Base-by-base conservation (phyloP, 805 yeast genomes). In the Brettanomyces bruxellensis region DNA sequence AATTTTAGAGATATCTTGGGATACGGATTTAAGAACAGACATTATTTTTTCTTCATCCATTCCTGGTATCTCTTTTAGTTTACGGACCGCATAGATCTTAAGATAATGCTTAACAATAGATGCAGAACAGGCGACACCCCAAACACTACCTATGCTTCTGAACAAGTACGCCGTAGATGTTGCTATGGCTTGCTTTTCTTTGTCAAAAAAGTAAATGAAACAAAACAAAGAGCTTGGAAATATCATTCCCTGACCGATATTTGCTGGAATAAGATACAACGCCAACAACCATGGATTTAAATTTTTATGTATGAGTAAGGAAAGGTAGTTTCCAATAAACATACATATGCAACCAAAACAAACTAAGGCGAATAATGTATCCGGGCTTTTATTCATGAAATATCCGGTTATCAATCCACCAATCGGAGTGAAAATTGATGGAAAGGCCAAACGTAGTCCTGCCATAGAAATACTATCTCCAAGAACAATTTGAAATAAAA, bases 351-450 rank as follows among this genome's bases (percentile, higher is more conserved):
- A 61, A 9, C 76, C 75, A 7, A 54, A 39, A 40, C 56, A 51
- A 25, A 67, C 60, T 34, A 71, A 50, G 23, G 48, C 43, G 5
- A 51, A 57, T 28, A 70, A 53, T 25, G 55, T 50, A 7, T 60
- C 53, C 23, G 38, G 32, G 38, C 56, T 56, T 38, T 54, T 60
- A 41, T 67, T 61, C 72, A 69, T 69, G 44, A 61, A 52, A 36
- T 59, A 50, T 0, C 74, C 75, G 1, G 73, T 62, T 6, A 62
- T 54, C 18, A 71, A 46, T 3, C 73, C 67, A 4, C 75, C 75
- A 25, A 69, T 59, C n/a, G 73, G 70, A 1, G 72, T 69, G 36
- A 66, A 65, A 14, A 67, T 44, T 3, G 74, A 64, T 4, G 73
- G 75, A 18, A 68, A 61, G 2, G 68, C 65, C 37, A 71, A 55